Evolutionary conservation across 176 grass and related monocot genomes (phyloP), one percentile per base, ranked within the genome.

Genomic region (Ensete glaucum): DNA sequence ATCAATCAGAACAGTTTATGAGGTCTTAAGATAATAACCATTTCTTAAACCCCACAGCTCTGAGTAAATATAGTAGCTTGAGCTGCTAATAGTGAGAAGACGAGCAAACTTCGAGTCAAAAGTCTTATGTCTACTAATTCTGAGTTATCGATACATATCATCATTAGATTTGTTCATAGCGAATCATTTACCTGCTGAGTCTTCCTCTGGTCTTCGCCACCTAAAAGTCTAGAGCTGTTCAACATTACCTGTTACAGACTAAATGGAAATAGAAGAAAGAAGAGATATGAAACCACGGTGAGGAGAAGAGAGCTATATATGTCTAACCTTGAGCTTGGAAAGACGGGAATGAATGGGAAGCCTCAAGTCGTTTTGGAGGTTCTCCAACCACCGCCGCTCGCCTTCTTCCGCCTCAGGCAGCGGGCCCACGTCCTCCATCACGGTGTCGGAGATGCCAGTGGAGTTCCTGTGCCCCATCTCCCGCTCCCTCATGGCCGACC

Each of bases 391-490:
- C 53, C 55, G 9, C 13, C 53, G 20, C 15, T 43, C 72, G 13
- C 11, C 52, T 12, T 16, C 73, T 75, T 58, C 73, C 8, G 57
- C 57, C 17, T 21, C 67, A 9, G 48, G 51, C 43, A 51, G 8
- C 8, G 50, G 17, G 34, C 48, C 67, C 8, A 70, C 19, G 48
- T 19, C 67, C 67, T 51, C 48, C 67, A 1, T 20, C 19, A 50
- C 48, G 16, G 9, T 14, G 54, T 15, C 54, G 54, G 73, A 53
- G 54, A 43, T 58, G 73, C 73, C 73, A 26, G 26, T 75, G 24
- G 73, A 75, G 53, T 75, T 75, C 17, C 54, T 75, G 25, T 75
- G 73, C 14, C 73, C 73, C 73, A 60, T 75, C 73, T 75, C 73
- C 1, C 16, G 54, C 15, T 43, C 73, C 54, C 53, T 75, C 51